These are phyloP conservation scores for Astragalus membranaceus DNA, from an alignment of 306 rosid species.

Conservation along the genomic window DNA sequence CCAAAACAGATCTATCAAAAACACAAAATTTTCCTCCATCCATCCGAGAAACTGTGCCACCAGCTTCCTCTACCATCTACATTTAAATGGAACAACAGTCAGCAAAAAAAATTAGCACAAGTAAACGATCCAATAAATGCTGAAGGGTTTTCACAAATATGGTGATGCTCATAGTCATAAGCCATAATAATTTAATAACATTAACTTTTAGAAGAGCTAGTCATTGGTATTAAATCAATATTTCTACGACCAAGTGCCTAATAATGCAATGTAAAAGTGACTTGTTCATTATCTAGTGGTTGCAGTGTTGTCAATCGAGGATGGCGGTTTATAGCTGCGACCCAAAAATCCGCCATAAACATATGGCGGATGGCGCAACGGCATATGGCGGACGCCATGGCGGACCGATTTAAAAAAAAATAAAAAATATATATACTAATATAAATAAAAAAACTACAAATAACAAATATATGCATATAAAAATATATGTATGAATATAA, in stretches of 20 bases:
- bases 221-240: background rate
- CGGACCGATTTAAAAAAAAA: too few species aligned
- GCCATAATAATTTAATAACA: background rate
- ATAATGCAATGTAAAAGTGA: background rate
- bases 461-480: too few species aligned
- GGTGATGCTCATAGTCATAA: background rate
- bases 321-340: too few species aligned
- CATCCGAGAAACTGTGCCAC: slow-evolving; percentile 78
- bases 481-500: too few species aligned
- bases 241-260: background rate
- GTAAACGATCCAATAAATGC: background rate
- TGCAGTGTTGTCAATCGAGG: too few species aligned
- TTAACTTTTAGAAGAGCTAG: background rate
- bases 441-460: too few species aligned
- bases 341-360: too few species aligned
- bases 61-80: slow-evolving; percentile 95
- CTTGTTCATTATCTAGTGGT: too few species aligned
- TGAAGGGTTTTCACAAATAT: background rate
- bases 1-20: slow-evolving; percentile 93
- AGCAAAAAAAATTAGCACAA: background rate
- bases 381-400: too few species aligned
- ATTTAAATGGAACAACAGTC: background rate
- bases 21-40: slow-evolving; percentile 86
- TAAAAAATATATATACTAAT: too few species aligned
- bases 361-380: too few species aligned